Evolutionary conservation across 2,329 filamentous ascomycete species (phyloP), one percentile per base, ranked within the genome.

Genomic region (Mollisia scopiformis): DNA sequence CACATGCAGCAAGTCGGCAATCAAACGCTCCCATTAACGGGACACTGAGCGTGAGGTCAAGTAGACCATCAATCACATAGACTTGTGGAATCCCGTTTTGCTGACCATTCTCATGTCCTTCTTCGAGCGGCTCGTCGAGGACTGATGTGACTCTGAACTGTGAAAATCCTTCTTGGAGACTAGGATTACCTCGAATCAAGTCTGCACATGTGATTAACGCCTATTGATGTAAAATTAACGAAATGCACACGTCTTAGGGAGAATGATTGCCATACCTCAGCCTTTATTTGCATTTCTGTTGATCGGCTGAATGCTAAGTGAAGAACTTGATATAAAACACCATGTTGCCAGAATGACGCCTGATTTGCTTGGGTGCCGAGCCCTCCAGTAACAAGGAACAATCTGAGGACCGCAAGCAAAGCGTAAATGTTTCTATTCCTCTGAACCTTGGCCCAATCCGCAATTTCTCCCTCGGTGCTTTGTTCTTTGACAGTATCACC

Each of bases 341-440:
- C 91, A 74, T 92, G 87, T 65, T 93, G 89, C 83, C 91, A 93
- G 69, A 97, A 96, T 6, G 91, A 88, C 53, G 83, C 82, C 75
- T 98, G 95, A 70, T 98, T 99, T 65, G 90, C 87, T 31, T 85
- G 79, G 2, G 93, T 96, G 46, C 91, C 91, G 53, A 88, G 80
- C 31, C 92, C 92, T n/a, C 94, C 93, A 37, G 85, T 83, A 7
- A 90, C 85, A 23, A 99, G 80, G 73, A 99, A 97, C 61, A 98
- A 81, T 68, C 93, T 88, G 62, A 97, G 82, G 21, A 99, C 88
- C 39, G 91, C 91, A 51, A 98, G 80, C 43, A 97, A 82, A 41
- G 94, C 95, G 82, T 95, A 97, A 11, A 96, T 82, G 71, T 97
- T 98, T 73, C 95, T 92, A 73, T 95, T 93, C 61, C 87, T 86